Evolutionary conservation across 1,284 basidiomycete genomes (phyloP), one percentile per base, ranked within the genome.

Genomic region (Trametes hirsuta): DNA sequence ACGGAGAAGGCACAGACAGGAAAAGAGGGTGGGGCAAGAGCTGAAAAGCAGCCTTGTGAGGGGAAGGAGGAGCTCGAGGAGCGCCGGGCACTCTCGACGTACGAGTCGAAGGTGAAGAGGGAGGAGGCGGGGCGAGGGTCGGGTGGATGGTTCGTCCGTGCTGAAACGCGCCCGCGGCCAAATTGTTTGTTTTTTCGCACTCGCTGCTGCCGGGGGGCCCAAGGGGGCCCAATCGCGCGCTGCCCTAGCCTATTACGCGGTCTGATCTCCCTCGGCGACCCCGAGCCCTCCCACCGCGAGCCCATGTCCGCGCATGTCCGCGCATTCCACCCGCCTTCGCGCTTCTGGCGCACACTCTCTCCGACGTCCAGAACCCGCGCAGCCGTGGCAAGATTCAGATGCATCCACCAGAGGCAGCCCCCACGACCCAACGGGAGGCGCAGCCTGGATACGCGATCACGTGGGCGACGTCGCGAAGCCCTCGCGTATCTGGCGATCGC

Each of bases 11-110:
- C 21, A 41, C 53, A 48, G 44, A 37, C 48, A 36, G 41, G 48
- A 37, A 59, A 68, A 39, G 66, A 68, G 53, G 40, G 67, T 68
- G 64, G 54, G 48, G 50, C 57, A 66, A 62, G 62, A 51, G 55
- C 59, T 57, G 62, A 59, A 55, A 60, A 51, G 53, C 65, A 64
- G 61, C 62, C 61, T 60, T 63, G 64, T 37, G 35, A 42, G 47
- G 24, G 50, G 48, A 46, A 55, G 55, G 30, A 48, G 30, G 22
- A 51, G 57, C 35, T 24, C 41, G 25, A 44, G 41, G 46, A 25
- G 53, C 42, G 40, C 24, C 35, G 34, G 2, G 34, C 39, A 42
- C 52, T 50, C 55, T 36, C 47, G 55, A 55, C 47, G 57, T 14
- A 42, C 55, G 41, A 55, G 55, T 55, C 42, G 53, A 53, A 25